Base-by-base conservation (phyloP, 2,329 filamentous ascomycete genomes). In the Colletotrichum agaves region DNA sequence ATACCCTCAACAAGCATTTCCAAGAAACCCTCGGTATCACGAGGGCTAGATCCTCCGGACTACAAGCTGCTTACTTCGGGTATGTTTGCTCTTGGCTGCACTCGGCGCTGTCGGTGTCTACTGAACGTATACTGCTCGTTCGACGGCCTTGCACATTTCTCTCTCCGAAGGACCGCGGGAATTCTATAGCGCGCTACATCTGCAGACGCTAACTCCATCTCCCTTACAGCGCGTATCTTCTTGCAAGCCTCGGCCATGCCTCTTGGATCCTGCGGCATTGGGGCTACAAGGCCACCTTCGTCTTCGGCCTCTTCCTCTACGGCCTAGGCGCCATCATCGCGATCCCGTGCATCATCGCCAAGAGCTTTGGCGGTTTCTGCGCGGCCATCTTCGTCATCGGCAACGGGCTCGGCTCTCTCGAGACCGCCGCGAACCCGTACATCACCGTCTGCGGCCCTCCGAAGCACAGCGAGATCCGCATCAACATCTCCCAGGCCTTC, bases 381-480 rank as follows among this genome's bases (percentile, higher is more conserved):
- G 87, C 86, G 39, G 86, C 83, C 72, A 88, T 92, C 72, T 93
- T 94, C 77, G 86, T 94, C 69, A 90, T 93, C 66, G 92, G 91
- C 33, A 90, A 89, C 63, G 91, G 91, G 5, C 83, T 94, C 0
- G 89, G 89, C 1, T 91, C 91, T 0, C 87, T 94, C 17, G 92
- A 94, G 79, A 93, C 91, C 0, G 90, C 91, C 1, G 92, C 92
- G 5, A 93, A 94, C 77, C 90, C 91, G 0, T 93, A 91, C 78
- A 66, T 66, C 59, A 69, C 67, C 39, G 78, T 86, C 37, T 86
- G 84, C 72, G 85, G 85, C 31, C 84, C 85, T 23, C 85, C 85
- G 3, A 79, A 81, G 63, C 86, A 86, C 73, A 80, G 82, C 1
- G 85, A 87, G 67, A 79, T 87, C 63, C 78, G 85, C 27, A 82